Evolutionary conservation across 192 early-diverging fungal genomes (phyloP).

Genomic region (Gamsiella multidivaricata): DNA sequence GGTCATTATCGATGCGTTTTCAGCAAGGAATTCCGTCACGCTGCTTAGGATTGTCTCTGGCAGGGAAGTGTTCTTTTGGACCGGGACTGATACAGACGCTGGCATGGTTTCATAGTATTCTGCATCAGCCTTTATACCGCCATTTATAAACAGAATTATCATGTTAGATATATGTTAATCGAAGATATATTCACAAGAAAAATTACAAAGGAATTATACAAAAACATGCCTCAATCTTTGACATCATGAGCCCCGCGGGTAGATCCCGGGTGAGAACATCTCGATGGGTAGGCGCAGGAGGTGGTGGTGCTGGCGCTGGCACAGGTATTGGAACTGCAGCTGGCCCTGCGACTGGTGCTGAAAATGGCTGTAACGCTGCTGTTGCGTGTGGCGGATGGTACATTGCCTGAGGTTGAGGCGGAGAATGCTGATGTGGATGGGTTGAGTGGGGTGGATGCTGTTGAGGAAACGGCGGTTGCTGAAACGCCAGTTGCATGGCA

Average conservation of each 20-base stretch:
- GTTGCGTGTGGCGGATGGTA: background rate
- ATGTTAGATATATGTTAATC: background rate
- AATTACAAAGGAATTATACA: background rate
- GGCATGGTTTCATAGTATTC: conserved; percentile 42
- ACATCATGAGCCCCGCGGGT: conserved; percentile 40
- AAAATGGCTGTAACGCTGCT: background rate
- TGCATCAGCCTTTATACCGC: conserved; percentile 6
- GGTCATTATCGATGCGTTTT: background rate
- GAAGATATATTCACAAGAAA: background rate
- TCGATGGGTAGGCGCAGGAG: conserved; percentile 22
- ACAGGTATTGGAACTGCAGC: background rate
- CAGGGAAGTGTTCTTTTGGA: conserved; percentile 9
- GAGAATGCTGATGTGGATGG: background rate
- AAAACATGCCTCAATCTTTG: conserved; percentile 40
- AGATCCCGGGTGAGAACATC: conserved; percentile 33
- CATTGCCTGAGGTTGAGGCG: background rate
- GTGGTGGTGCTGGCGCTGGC: conserved; percentile 3
- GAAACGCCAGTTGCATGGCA: background rate
- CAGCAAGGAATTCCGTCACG: conserved; percentile 15
- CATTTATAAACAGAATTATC: background rate
- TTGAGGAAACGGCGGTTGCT: background rate
- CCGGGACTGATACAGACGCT: conserved; percentile 16
- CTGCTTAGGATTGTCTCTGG: background rate
- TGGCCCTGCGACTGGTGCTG: background rate
- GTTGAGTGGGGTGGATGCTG: background rate